Percentiles rank a stretch among this genome's conserved stretches.
Conservation (phyloP, 129 eudicot species). For the Artemisia argyi region DNA sequence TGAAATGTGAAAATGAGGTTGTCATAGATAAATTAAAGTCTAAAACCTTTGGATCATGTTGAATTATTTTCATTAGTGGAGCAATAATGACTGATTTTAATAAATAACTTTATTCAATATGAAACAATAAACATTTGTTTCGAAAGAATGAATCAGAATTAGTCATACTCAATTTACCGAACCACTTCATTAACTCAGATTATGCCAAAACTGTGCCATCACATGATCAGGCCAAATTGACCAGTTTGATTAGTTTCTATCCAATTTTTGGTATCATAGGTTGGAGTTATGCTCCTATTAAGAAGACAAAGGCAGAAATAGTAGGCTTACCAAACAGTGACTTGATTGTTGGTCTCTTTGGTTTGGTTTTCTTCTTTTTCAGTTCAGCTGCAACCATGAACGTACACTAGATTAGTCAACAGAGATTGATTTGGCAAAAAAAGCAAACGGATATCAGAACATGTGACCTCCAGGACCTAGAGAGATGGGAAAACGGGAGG, state of each 20-base stretch:
- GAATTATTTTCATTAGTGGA: background rate
- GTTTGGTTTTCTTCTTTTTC: conserved; percentile 39
- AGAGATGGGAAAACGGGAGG: background rate
- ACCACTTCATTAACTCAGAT: conserved; percentile 1
- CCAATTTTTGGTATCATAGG: background rate
- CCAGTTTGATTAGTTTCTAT: background rate
- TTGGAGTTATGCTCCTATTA: conserved; percentile 2
- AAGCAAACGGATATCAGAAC: background rate
- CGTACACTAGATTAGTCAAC: conserved; percentile 15
- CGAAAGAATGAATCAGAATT: background rate
- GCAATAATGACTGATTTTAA: background rate
- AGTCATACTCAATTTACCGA: background rate
- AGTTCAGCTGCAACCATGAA: conserved; percentile 38
- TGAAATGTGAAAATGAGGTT: background rate
- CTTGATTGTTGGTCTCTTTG: conserved; percentile 41
- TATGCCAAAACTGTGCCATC: background rate
- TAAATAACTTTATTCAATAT: background rate
- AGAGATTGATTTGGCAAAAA: conserved; percentile 2
- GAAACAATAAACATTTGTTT: background rate
- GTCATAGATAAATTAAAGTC: background rate
- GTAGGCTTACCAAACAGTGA: conserved; percentile 37
- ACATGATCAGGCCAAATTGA: background rate
- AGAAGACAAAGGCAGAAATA: background rate
- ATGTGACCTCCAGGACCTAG: background rate
- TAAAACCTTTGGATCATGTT: background rate